A percentile compares a stretch with the other conserved stretches of the same genome.
Conservation (phyloP, 2,329 filamentous ascomycete genomes). For the Cladosporium colombiae region DNA sequence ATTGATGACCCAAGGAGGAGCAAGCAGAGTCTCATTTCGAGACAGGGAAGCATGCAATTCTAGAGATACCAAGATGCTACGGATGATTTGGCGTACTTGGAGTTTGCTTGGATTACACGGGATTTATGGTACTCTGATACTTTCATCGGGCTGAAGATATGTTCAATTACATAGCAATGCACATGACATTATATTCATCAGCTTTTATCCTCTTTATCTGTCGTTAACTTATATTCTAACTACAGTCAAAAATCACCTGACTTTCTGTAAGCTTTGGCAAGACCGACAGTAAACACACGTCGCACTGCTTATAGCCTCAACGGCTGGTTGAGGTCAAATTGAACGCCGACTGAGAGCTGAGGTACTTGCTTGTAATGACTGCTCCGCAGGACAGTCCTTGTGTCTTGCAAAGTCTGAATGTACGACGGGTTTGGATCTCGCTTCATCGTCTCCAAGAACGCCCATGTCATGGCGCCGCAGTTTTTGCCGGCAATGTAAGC, state of each 20-base stretch:
- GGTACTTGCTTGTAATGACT: constrained; percentile 47
- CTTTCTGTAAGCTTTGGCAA: neutral
- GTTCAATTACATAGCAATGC: neutral
- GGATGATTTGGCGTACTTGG: neutral
- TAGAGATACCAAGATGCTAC: constrained; percentile 17
- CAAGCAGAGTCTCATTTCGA: constrained; percentile 36
- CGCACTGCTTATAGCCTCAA: constrained; percentile 23
- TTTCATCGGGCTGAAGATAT: neutral
- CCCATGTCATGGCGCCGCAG: constrained; percentile 52
- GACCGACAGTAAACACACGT: neutral
- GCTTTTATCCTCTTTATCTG: neutral
- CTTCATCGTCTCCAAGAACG: constrained; percentile 49
- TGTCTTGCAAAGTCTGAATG: constrained; percentile 44
- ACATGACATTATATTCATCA: neutral
- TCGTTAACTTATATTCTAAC: neutral
- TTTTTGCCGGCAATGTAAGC: constrained; percentile 47
- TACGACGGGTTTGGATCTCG: constrained; percentile 41
- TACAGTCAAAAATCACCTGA: neutral
- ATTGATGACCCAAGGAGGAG: constrained; percentile 40
- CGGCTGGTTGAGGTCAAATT: constrained; percentile 44
- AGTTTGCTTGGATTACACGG: neutral
- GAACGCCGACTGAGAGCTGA: constrained; percentile 45
- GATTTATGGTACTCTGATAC: neutral
- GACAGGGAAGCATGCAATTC: constrained; percentile 28
- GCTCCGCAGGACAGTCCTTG: constrained; percentile 40